These are phyloP conservation scores for Taiozyma sp. DNA, from an alignment of 1,139 yeast species.

Conservation along the genomic window DNA sequence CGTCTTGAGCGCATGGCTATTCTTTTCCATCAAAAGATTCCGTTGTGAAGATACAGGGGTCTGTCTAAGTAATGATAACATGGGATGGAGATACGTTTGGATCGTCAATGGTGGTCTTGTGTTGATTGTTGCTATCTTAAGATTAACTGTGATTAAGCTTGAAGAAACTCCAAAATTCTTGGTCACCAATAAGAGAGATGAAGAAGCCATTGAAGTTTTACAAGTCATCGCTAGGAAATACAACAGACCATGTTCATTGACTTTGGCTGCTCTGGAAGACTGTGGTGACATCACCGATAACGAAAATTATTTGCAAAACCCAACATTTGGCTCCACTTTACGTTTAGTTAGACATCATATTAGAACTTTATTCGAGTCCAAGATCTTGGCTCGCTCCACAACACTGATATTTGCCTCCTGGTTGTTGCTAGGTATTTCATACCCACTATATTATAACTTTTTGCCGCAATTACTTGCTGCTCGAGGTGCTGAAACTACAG, in stretches of 20 bases:
- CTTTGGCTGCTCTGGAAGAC: slow-evolving; percentile 35
- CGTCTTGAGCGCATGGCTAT: slow-evolving; percentile 50
- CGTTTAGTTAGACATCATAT: slow-evolving; percentile 23
- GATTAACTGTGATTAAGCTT: slow-evolving; percentile 43
- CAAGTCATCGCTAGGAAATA: slow-evolving; percentile 38
- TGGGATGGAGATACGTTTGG: slow-evolving; percentile 61
- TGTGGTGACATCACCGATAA: slow-evolving; percentile 33
- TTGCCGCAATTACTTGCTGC: slow-evolving; percentile 36
- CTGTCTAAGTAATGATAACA: slow-evolving; percentile 44
- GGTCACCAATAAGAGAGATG: slow-evolving; percentile 48
- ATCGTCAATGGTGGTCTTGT: slow-evolving; percentile 52
- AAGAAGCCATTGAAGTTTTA: slow-evolving; percentile 39
- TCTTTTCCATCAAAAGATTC: slow-evolving; percentile 36
- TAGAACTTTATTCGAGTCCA: slow-evolving; percentile 30
- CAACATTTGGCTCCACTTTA: slow-evolving; percentile 10
- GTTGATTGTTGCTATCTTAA: slow-evolving; percentile 40
- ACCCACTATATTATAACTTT: slow-evolving; percentile 39
- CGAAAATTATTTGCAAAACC: slow-evolving; percentile 11
- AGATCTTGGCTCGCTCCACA: slow-evolving; percentile 32
- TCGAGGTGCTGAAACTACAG: slow-evolving; percentile 37
- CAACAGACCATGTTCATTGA: slow-evolving; percentile 37
- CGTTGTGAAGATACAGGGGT: slow-evolving; percentile 38
- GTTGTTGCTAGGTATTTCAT: slow-evolving; percentile 40
- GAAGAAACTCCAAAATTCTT: slow-evolving; percentile 57
- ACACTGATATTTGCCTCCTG: slow-evolving; percentile 34